phyloP scores from a whole-genome alignment of 768 basidiomycete genomes.

The Russula griseocarnosa region DNA sequence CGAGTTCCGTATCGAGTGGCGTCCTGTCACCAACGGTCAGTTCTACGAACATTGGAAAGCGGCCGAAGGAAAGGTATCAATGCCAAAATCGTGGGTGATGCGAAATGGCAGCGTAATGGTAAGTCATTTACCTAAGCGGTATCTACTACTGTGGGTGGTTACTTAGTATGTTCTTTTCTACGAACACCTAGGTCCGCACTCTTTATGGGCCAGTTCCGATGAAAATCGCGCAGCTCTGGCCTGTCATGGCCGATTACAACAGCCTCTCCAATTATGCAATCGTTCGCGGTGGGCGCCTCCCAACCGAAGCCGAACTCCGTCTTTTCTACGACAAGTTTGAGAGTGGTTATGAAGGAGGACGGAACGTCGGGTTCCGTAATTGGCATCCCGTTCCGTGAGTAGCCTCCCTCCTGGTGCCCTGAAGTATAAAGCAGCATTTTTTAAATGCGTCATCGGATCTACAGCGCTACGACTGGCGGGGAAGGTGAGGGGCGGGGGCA shows the following conservation, averaged over 20 bases:
- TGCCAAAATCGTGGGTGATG: conserved; percentile 75
- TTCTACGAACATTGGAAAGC: conserved; percentile 63
- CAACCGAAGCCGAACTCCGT: conserved; percentile 83
- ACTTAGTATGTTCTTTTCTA: not conserved
- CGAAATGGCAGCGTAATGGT: conserved; percentile 50
- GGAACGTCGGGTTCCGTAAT: conserved; percentile 83
- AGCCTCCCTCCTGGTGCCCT: not conserved
- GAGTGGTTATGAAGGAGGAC: conserved; percentile 68
- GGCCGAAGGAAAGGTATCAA: conserved; percentile 43
- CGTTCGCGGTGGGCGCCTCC: conserved; percentile 88
- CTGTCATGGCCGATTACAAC: conserved; percentile 72
- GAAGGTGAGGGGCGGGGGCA: conserved; percentile 55
- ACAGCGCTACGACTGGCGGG: conserved; percentile 65
- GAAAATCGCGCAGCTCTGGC: conserved; percentile 78
- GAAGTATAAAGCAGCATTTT: not conserved
- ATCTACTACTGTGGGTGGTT: not conserved
- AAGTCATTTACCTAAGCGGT: conserved; percentile 19
- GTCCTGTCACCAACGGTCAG: conserved; percentile 86
- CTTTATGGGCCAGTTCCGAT: conserved; percentile 82
- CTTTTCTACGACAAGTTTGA: conserved; percentile 74
- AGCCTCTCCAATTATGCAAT: conserved; percentile 76
- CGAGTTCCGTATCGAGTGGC: conserved; percentile 73
- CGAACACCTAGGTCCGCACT: conserved; percentile 59
- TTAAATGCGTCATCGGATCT: conserved; percentile 9
- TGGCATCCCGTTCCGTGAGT: conserved; percentile 93